These are phyloP conservation scores for Yamadazyma jaroonii DNA, from an alignment of 1,139 yeast genomes.

Conservation along the genomic window DNA sequence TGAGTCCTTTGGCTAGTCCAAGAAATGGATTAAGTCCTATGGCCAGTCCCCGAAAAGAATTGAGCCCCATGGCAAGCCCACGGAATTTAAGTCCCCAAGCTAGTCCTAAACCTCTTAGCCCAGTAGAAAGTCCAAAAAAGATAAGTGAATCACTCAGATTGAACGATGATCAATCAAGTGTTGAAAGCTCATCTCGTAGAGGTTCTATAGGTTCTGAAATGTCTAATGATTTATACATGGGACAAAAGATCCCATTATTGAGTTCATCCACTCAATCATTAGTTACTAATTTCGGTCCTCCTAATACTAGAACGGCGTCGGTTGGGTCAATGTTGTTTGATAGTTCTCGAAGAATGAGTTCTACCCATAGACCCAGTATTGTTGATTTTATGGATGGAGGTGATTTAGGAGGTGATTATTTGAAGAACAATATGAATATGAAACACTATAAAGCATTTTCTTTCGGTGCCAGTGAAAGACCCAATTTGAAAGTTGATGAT, in stretches of 20 bases:
- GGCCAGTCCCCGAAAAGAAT: constrained; percentile 9
- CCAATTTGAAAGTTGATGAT: no score
- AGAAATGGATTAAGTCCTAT: constrained; percentile 10
- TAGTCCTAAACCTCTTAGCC: not conserved
- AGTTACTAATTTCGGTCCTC: constrained; percentile 8
- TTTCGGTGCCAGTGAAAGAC: no score
- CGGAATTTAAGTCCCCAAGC: not conserved
- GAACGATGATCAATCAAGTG: constrained; percentile 11
- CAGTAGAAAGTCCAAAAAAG: not conserved
- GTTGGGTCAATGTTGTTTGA: constrained; percentile 28
- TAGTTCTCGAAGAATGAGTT: constrained; percentile 19
- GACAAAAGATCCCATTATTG: constrained; percentile 40
- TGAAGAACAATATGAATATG: constrained; percentile 17
- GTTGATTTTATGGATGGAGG: constrained; percentile 28
- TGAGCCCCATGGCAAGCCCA: constrained; percentile 9
- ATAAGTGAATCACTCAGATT: not conserved
- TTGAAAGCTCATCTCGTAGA: constrained; percentile 14
- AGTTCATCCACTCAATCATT: constrained; percentile 30
- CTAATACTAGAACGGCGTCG: constrained; percentile 20
- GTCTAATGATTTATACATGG: constrained; percentile 27
- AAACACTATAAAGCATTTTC: not conserved
- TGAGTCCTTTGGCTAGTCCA: constrained; percentile 5
- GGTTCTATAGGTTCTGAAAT: constrained; percentile 25
- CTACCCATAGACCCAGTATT: constrained; percentile 16
- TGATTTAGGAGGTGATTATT: constrained; percentile 22